phyloP scores from a whole-genome alignment of 192 early-diverging fungal genomes.

The Entomortierella chlamydospora region DNA sequence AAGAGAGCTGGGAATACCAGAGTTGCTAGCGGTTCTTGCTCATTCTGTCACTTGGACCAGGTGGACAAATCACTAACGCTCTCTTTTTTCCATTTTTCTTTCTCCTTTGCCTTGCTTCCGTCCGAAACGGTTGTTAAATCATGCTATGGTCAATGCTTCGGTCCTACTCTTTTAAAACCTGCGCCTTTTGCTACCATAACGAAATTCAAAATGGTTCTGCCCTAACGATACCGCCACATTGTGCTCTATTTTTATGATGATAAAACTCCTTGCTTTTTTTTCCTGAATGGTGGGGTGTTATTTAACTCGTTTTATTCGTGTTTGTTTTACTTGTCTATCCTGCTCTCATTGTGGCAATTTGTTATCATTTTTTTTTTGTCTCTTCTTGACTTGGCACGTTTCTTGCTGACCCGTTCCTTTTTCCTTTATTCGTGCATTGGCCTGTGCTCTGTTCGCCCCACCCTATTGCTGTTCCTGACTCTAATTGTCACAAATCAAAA shows the following conservation, averaged over 20 bases:
- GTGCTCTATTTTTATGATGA: not conserved
- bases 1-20: too few relatives aligned
- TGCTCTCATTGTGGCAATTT: not conserved
- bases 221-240: too few relatives aligned
- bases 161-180: too few relatives aligned
- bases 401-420: not conserved
- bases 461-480: not conserved
- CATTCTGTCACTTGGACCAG: too few relatives aligned
- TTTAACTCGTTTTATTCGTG: not conserved
- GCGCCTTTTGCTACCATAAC: too few relatives aligned
- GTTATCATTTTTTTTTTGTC: not conserved
- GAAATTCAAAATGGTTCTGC: too few relatives aligned
- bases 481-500: not conserved
- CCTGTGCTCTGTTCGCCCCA: conserved; percentile 1
- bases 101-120: too few relatives aligned
- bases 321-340: not conserved
- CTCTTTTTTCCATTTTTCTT: too few relatives aligned
- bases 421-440: not conserved
- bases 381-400: not conserved
- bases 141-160: too few relatives aligned
- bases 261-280: not conserved
- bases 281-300: not conserved
- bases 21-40: too few relatives aligned
- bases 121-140: too few relatives aligned
- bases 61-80: too few relatives aligned